Evolutionary conservation across 208 protist genomes (phyloP), one percentile per base, ranked within the genome.

Genomic region (Plasmodiophora brassicae): DNA sequence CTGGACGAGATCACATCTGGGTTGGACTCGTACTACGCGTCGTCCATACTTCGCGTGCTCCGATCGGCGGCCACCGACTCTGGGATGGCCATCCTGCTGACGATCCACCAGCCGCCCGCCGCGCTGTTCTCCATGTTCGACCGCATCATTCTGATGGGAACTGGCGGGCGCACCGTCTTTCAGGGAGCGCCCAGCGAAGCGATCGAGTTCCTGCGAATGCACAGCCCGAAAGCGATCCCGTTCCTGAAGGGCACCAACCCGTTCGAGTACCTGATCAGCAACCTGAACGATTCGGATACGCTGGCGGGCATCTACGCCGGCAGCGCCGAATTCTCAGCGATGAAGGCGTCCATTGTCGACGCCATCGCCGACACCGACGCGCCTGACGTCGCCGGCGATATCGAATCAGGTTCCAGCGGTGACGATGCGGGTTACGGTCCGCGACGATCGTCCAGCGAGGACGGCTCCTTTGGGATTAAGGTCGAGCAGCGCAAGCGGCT

Each of bases 1-100:
- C n/a, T 78, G 20, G 65, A 78, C n/a, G 65, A 78, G 65, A 32
- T 78, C 5, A 78, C 65, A 78, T 78, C 65, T 32, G 65, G 65
- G n/a, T 38, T 78, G 5, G 65, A 78, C 41, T 78, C 65, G 20
- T 78, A 38, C 65, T 78, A 78, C n/a, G 65, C 65, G 20, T 5
- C 65, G 5, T 78, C 65, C 14, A 78, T 78, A 32, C 41, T 78
- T 14, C 5, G 65, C 5, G 10, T 78, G 5, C 65, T 78, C 5
- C 65, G 65, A 5, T 14, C 32, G 14, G 41, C 41, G 32, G 65
- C 65, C n/a, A 38, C 65, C 20, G 5, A 78, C 10, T 44, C 65
- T 5, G 65, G 65, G 41, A 78, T 78, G 65, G 65, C 65, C 32
- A 78, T 78, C 41, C 14, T 78, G 10, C n/a, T 78, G 65, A 78